Percentiles rank a stretch among this genome's conserved stretches.
phyloP scores from a whole-genome alignment of 2,329 filamentous ascomycete species.

The Hymenoscyphus repandus region DNA sequence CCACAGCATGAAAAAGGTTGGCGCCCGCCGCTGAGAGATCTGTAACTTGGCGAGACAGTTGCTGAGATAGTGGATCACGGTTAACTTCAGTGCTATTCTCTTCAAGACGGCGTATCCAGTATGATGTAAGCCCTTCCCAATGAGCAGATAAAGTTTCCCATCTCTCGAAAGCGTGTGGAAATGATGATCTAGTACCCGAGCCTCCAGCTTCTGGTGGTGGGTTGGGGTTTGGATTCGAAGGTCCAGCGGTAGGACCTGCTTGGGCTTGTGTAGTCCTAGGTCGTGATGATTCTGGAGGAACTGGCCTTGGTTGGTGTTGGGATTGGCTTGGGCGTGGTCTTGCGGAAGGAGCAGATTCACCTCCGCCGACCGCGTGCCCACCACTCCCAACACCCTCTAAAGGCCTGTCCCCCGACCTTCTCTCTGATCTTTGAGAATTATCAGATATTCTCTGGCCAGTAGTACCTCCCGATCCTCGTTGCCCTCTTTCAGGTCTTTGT shows the following conservation, averaged over 20 bases:
- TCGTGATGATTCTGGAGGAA: conserved; percentile 11
- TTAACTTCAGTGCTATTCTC: conserved; percentile 83
- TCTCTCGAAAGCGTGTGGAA: conserved; percentile 94
- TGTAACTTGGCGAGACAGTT: conserved; percentile 88
- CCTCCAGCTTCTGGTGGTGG: conserved; percentile 14
- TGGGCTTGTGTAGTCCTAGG: conserved; percentile 13
- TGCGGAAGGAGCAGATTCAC: conserved; percentile 23
- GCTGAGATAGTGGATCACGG: conserved; percentile 75
- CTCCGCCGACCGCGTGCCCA: conserved; percentile 24
- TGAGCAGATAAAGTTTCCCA: conserved; percentile 97
- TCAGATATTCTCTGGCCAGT: conserved; percentile 28
- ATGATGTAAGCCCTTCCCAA: conserved; percentile 95
- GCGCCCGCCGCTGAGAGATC: conserved; percentile 96
- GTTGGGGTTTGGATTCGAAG: conserved; percentile 5
- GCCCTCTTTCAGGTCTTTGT: conserved; percentile 21
- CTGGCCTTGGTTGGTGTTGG: conserved; percentile 19
- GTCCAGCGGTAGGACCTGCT: not conserved
- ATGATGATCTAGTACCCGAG: conserved; percentile 54
- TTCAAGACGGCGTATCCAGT: conserved; percentile 92
- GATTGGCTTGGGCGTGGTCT: conserved; percentile 28
- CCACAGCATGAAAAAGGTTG: conserved; percentile 95
- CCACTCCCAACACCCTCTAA: conserved; percentile 26
- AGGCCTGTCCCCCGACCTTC: conserved; percentile 19
- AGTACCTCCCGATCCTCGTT: conserved; percentile 19
- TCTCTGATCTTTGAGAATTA: conserved; percentile 28